Percentiles rank a stretch among this genome's conserved stretches.
These are phyloP conservation scores for Globisporangium paroecandrum DNA, from an alignment of 352 stramenopile species.

Conservation along the genomic window DNA sequence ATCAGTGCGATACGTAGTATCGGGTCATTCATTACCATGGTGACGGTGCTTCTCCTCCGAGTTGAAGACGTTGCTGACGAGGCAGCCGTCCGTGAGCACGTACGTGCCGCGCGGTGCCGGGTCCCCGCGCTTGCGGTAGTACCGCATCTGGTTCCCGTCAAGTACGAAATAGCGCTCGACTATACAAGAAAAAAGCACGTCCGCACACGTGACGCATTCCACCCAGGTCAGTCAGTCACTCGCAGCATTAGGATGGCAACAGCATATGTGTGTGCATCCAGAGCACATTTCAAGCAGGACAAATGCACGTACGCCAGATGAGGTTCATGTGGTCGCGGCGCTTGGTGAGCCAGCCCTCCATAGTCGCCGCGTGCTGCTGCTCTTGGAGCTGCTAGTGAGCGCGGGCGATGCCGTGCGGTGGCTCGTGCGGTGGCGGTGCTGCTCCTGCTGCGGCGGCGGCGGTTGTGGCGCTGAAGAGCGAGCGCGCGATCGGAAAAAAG, in stretches of 20 bases:
- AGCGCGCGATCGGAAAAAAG: not conserved
- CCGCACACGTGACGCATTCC: not conserved
- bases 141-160: slow-evolving; percentile 82
- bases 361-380: slow-evolving; percentile 22
- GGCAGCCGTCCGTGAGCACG: slow-evolving; percentile 78
- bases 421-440: not conserved
- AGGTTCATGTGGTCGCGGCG: slow-evolving; percentile 89
- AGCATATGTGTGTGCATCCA: not conserved
- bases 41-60: slow-evolving; percentile 89
- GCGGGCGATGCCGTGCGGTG: no score
- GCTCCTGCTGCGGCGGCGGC: not conserved
- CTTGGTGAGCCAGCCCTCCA: slow-evolving; percentile 89
- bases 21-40: slow-evolving; percentile 33
- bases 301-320: slow-evolving; percentile 70
- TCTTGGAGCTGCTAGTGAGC: not conserved
- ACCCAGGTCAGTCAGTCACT: slow-evolving; percentile 1
- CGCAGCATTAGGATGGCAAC: not conserved
- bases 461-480: not conserved
- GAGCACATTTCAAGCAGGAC: not conserved
- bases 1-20: not conserved
- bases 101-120: slow-evolving; percentile 78
- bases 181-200: slow-evolving; percentile 16
- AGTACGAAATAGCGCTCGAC: slow-evolving; percentile 87
- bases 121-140: slow-evolving; percentile 85
- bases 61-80: slow-evolving; percentile 80